These are phyloP conservation scores for Entomortierella beljakovae DNA, from an alignment of 192 early-diverging fungal genomes.

Conservation along the genomic window DNA sequence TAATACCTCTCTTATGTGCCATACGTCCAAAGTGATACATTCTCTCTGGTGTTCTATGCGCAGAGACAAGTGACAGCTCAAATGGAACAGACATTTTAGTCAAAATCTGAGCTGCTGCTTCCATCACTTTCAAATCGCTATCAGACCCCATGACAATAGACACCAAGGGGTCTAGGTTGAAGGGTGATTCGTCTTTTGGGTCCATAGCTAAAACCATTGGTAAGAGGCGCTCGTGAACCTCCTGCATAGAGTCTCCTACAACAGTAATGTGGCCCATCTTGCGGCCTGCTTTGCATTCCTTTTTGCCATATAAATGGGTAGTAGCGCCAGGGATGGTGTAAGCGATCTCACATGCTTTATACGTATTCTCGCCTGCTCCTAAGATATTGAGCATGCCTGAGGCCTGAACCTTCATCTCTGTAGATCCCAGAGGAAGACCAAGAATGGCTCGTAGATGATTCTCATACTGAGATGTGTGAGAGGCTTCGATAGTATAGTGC, in stretches of 20 bases:
- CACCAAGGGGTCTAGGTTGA: constrained; percentile 78
- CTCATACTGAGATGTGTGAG: constrained; percentile 97
- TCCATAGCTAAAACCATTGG: constrained; percentile 74
- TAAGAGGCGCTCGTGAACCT: constrained; percentile 73
- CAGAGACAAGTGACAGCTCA: constrained; percentile 97
- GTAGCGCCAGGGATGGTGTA: constrained; percentile 86
- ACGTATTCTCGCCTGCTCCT: constrained; percentile 73
- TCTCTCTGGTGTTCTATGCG: constrained; percentile 94
- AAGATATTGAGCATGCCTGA: constrained; percentile 97
- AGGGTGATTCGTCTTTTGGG: constrained; percentile 61
- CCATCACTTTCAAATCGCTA: constrained; percentile 96
- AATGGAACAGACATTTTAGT: constrained; percentile 93
- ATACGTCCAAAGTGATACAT: constrained; percentile 93
- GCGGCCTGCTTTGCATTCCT: constrained; percentile 84
- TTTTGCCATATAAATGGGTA: constrained; percentile 96
- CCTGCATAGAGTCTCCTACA: constrained; percentile 86
- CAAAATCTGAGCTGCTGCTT: constrained; percentile 89
- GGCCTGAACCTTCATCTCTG: constrained; percentile 90
- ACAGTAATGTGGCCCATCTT: constrained; percentile 99
- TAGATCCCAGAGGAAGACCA: constrained; percentile 89
- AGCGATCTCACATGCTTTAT: constrained; percentile 75
- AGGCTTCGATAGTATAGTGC: constrained; percentile 98
- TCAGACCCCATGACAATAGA: constrained; percentile 99
- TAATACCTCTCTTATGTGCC: constrained; percentile 90
- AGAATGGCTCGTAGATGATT: constrained; percentile 93